A percentile compares a stretch with the other conserved stretches of the same genome.
These are phyloP conservation scores for Myotisia sp. DNA, from an alignment of 2,329 filamentous ascomycete genomes.

Conservation along the genomic window DNA sequence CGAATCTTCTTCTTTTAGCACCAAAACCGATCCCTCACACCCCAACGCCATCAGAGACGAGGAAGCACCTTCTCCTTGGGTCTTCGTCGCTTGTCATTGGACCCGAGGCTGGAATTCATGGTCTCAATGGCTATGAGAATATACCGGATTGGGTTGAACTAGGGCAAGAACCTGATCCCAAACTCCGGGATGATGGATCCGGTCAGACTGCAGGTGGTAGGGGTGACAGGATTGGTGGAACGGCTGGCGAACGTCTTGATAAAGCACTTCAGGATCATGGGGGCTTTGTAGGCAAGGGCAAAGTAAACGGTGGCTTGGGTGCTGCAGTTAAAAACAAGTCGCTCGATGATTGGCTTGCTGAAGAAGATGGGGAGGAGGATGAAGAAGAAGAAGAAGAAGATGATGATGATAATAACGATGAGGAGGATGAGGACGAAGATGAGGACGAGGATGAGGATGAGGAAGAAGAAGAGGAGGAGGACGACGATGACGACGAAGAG, in stretches of 20 bases:
- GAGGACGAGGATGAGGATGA: slow-evolving; percentile 34
- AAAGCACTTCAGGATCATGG: slow-evolving; percentile 31
- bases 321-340: slow-evolving; percentile 50
- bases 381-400: slow-evolving; percentile 40
- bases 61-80: slow-evolving; percentile 64
- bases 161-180: slow-evolving; percentile 65
- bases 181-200: slow-evolving; percentile 48
- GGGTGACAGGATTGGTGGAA: slow-evolving; percentile 33
- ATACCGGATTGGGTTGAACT: slow-evolving; percentile 74
- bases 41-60: slow-evolving; percentile 72
- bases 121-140: slow-evolving; percentile 61
- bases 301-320: slow-evolving; percentile 15
- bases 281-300: slow-evolving; percentile 14
- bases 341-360: slow-evolving; percentile 83
- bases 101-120: slow-evolving; percentile 56
- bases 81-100: slow-evolving; percentile 76
- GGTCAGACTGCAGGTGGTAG: slow-evolving; percentile 26
- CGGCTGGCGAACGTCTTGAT: slow-evolving; percentile 32
- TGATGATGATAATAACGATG: slow-evolving; percentile 34
- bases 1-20: slow-evolving; percentile 76
- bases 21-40: slow-evolving; percentile 88
- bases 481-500: slow-evolving; percentile 32
- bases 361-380: slow-evolving; percentile 47
- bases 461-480: slow-evolving; percentile 12
- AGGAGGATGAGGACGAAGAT: slow-evolving; percentile 26